A percentile compares a stretch with the other conserved stretches of the same genome.
These are phyloP conservation scores for Meyerozyma sp. DNA, from an alignment of 1,139 yeast genomes.

Conservation along the genomic window DNA sequence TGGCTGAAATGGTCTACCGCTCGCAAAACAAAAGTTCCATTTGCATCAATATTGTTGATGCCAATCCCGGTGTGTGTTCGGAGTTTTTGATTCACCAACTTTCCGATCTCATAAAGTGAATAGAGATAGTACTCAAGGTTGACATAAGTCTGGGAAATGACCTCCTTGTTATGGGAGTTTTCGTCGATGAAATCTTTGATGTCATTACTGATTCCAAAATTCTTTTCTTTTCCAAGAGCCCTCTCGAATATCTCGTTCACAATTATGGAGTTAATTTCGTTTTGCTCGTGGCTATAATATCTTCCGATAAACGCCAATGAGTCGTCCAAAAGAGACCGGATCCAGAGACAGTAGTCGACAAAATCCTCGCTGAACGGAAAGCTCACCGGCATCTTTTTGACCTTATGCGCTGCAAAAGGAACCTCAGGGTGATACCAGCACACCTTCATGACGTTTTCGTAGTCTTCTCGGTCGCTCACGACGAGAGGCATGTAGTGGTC, in stretches of 20 bases:
- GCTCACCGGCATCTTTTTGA: constrained; percentile 52
- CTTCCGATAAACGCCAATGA: constrained; percentile 60
- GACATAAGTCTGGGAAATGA: constrained; percentile 81
- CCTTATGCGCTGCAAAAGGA: constrained; percentile 33
- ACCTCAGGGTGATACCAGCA: constrained; percentile 68
- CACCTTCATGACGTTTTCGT: constrained; percentile 54
- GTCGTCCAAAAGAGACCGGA: constrained; percentile 60
- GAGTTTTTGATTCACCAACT: constrained; percentile 35
- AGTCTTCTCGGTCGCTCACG: constrained; percentile 54
- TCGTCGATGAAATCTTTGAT: constrained; percentile 55
- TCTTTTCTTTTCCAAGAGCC: constrained; percentile 49
- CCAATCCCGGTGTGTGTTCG: constrained; percentile 52
- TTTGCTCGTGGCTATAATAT: constrained; percentile 50
- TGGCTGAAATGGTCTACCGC: constrained; percentile 49
- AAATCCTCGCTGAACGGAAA: constrained; percentile 88
- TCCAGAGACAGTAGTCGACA: constrained; percentile 76
- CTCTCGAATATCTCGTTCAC: constrained; percentile 63
- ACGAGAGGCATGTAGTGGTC: constrained; percentile 89
- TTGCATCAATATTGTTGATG: constrained; percentile 32
- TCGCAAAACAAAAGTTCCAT: constrained; percentile 34
- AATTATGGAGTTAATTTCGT: constrained; percentile 42
- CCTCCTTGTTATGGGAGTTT: constrained; percentile 75
- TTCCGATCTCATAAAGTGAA: constrained; percentile 55
- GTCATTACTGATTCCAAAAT: constrained; percentile 60
- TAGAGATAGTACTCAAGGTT: constrained; percentile 80